These are phyloP conservation scores for Pelargonium nanum DNA, from an alignment of 345 rosid species.

Conservation along the genomic window DNA sequence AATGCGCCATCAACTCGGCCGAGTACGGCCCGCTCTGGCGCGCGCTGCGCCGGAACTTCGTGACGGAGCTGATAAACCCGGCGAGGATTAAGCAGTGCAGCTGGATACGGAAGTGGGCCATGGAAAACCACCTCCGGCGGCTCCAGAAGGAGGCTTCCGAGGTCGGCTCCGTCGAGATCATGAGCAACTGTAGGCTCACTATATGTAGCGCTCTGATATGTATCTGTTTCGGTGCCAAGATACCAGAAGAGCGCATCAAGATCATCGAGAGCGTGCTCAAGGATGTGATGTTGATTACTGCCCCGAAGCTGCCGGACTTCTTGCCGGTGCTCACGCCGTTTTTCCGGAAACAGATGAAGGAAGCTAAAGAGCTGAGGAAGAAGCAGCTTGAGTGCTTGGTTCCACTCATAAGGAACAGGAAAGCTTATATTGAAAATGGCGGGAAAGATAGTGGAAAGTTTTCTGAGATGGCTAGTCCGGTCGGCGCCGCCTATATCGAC, in stretches of 20 bases:
- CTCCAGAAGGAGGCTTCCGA: slow-evolving; percentile 38
- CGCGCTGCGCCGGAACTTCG: slow-evolving; percentile 64
- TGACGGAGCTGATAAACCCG: slow-evolving; percentile 62
- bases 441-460: slow-evolving; percentile 17
- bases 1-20: slow-evolving; percentile 88
- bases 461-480: slow-evolving; percentile 69
- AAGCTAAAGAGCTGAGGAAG: slow-evolving; percentile 57
- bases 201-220: slow-evolving; percentile 72
- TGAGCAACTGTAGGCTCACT: slow-evolving; percentile 63
- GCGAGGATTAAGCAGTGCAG: slow-evolving; percentile 65
- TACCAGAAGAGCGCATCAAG: slow-evolving; percentile 47
- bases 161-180: slow-evolving; percentile 58
- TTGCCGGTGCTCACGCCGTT: slow-evolving; percentile 65
- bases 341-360: slow-evolving; percentile 48
- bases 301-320: slow-evolving; percentile 70
- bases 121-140: slow-evolving; percentile 58
- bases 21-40: slow-evolving; percentile 83
- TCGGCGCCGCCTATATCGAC: slow-evolving; percentile 92
- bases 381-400: slow-evolving; percentile 65
- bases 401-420: slow-evolving; percentile 60
- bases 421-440: slow-evolving; percentile 38
- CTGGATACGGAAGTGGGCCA: slow-evolving; percentile 82
- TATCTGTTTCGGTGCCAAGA: slow-evolving; percentile 84
- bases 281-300: slow-evolving; percentile 76
- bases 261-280: slow-evolving; percentile 60